phyloP scores from a whole-genome alignment of 495 filamentous ascomycete genomes.

The Hypomontagnella monticulosa region DNA sequence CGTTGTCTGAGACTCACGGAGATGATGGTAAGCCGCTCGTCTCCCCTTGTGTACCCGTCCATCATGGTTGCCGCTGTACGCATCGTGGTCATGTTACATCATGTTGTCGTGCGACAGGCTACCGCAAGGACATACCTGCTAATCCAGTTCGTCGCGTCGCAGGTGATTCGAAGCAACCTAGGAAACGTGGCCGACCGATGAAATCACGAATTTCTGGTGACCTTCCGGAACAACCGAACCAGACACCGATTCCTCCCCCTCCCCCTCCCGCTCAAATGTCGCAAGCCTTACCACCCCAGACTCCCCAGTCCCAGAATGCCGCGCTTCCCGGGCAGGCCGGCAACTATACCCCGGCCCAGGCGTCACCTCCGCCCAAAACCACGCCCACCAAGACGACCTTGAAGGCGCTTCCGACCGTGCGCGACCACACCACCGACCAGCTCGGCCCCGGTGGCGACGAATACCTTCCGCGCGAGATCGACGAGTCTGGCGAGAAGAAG shows the following conservation, averaged over 20 bases:
- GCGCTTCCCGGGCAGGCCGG: constrained; percentile 69
- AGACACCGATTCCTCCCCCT: constrained; percentile 60
- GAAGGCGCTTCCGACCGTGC: constrained; percentile 94
- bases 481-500: constrained; percentile 94
- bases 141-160: constrained; percentile 46
- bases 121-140: constrained; percentile 48
- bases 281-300: constrained; percentile 69
- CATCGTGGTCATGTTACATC: constrained; percentile 46
- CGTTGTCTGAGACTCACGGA: constrained; percentile 66
- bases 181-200: constrained; percentile 89
- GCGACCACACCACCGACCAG: constrained; percentile 98
- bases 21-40: constrained; percentile 82
- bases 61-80: constrained; percentile 45
- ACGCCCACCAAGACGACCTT: constrained; percentile 91
- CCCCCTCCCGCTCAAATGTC: constrained; percentile 45
- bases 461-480: constrained; percentile 92
- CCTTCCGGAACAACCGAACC: constrained; percentile 59
- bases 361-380: constrained; percentile 80
- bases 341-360: constrained; percentile 68
- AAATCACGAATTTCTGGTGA: constrained; percentile 63
- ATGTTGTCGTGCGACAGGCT: constrained; percentile 50
- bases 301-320: constrained; percentile 78
- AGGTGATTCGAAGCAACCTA: constrained; percentile 69
- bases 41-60: constrained; percentile 51
- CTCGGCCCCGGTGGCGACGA: constrained; percentile 92